phyloP scores from a whole-genome alignment of 1,284 basidiomycete species.

The Apiotrichum veenhuisii region DNA sequence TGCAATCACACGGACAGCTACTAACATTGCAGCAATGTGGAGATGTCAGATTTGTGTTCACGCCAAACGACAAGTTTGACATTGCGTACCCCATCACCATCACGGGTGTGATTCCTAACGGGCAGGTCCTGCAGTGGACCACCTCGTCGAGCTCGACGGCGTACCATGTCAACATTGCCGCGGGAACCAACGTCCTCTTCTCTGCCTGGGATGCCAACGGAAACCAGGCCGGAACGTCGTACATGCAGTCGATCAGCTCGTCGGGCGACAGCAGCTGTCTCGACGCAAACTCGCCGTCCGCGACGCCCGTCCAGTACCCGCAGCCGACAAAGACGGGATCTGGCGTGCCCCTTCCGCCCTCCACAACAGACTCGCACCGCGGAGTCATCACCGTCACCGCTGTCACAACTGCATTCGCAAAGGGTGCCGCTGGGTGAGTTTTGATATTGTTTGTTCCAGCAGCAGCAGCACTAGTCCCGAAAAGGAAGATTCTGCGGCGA shows the following conservation, averaged over 20 bases:
- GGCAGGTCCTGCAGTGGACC: conserved; percentile 34
- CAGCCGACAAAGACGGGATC: not conserved
- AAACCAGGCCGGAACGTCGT: conserved; percentile 33
- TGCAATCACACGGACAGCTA: not conserved
- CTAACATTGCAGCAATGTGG: conserved; percentile 27
- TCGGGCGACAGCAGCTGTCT: conserved; percentile 25
- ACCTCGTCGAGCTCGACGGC: conserved; percentile 5
- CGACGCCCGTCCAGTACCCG: conserved; percentile 8
- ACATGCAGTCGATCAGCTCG: conserved; percentile 24
- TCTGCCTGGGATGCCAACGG: conserved; percentile 32
- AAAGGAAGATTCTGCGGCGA: too few species aligned
- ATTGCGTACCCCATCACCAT: conserved; percentile 28
- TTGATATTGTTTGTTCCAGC: too few species aligned
- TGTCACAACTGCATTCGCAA: not conserved
- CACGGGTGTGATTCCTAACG: conserved; percentile 40
- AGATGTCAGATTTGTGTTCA: conserved; percentile 35
- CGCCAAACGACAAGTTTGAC: conserved; percentile 15
- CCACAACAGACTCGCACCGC: conserved; percentile 14
- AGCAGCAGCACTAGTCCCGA: not conserved
- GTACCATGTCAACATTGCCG: conserved; percentile 37
- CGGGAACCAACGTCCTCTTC: conserved; percentile 33
- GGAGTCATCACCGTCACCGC: conserved; percentile 28
- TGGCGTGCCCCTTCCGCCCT: not conserved
- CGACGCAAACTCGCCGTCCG: conserved; percentile 18
- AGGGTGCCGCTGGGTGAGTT: conserved; percentile 26